Percentiles rank a stretch among this genome's conserved stretches.
These are phyloP conservation scores for Blastobotrys proliferans DNA, from an alignment of 1,139 yeast species.

Conservation along the genomic window DNA sequence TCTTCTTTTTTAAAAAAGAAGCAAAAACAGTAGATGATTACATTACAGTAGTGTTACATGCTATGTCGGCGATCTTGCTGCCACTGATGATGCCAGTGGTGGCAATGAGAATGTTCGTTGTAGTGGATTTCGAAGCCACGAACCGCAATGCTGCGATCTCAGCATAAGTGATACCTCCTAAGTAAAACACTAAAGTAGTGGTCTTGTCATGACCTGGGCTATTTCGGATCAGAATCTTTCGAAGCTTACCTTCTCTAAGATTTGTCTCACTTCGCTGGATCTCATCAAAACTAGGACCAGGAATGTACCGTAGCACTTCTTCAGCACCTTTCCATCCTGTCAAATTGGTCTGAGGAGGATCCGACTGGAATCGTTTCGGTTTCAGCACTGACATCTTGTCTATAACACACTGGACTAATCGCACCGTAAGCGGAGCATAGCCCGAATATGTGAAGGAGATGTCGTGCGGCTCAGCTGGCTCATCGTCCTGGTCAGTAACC, in stretches of 20 bases:
- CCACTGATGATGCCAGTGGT: constrained; percentile 57
- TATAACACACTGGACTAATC: constrained; percentile 39
- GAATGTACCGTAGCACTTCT: constrained; percentile 31
- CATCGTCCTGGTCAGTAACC: constrained; percentile 33
- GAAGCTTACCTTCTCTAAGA: constrained; percentile 34
- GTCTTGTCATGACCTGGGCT: constrained; percentile 25
- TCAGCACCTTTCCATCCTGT: constrained; percentile 37
- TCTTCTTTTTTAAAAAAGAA: constrained; percentile 14
- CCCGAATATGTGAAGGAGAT: constrained; percentile 43
- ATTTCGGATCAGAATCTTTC: constrained; percentile 33
- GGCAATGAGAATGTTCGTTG: constrained; percentile 44
- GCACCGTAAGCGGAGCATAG: constrained; percentile 43
- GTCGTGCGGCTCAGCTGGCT: constrained; percentile 27
- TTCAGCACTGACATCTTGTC: constrained; percentile 30
- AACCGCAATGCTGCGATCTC: constrained; percentile 65
- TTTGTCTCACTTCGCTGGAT: constrained; percentile 29
- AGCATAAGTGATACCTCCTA: constrained; percentile 81
- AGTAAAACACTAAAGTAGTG: constrained; percentile 46
- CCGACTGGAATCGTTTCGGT: constrained; percentile 20
- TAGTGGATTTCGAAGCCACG: constrained; percentile 41
- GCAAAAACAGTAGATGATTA: not conserved
- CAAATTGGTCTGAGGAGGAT: not conserved
- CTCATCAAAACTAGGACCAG: constrained; percentile 38
- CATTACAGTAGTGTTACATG: constrained; percentile 13
- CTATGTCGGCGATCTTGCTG: constrained; percentile 36